These are phyloP conservation scores for Carpinus viminea DNA, from an alignment of 306 rosid genomes.

Conservation along the genomic window DNA sequence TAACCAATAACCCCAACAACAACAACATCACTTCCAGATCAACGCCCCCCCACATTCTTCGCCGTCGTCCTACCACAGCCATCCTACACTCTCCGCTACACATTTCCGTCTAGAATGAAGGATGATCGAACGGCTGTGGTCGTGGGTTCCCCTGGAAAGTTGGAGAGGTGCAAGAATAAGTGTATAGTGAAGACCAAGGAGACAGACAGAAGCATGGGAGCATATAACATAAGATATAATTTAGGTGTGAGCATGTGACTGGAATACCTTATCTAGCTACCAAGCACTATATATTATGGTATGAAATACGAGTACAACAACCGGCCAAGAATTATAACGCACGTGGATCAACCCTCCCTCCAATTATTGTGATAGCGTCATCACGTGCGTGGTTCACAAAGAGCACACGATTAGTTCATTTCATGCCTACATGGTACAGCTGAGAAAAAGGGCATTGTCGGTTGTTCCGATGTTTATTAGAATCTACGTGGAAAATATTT, in stretches of 20 bases:
- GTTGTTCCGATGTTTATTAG: too few species aligned
- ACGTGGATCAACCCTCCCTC: background rate
- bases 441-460: too few species aligned
- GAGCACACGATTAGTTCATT: too few species aligned
- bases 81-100: background rate
- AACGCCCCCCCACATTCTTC: background rate
- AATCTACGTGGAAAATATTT: too few species aligned
- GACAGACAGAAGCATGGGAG: background rate
- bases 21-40: background rate
- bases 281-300: background rate
- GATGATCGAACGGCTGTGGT: background rate
- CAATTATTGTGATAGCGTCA: background rate
- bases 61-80: background rate
- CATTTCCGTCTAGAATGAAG: background rate
- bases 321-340: background rate
- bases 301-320: background rate
- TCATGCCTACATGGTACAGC: too few species aligned
- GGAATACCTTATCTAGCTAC: background rate
- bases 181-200: background rate
- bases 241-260: background rate
- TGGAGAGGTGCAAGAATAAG: background rate
- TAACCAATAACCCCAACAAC: background rate
- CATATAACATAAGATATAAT: too few species aligned
- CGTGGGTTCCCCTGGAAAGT: background rate
- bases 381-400: background rate